These are phyloP conservation scores for Eimeria acervulina DNA, from an alignment of 169 alveolate species.

Conservation along the genomic window DNA sequence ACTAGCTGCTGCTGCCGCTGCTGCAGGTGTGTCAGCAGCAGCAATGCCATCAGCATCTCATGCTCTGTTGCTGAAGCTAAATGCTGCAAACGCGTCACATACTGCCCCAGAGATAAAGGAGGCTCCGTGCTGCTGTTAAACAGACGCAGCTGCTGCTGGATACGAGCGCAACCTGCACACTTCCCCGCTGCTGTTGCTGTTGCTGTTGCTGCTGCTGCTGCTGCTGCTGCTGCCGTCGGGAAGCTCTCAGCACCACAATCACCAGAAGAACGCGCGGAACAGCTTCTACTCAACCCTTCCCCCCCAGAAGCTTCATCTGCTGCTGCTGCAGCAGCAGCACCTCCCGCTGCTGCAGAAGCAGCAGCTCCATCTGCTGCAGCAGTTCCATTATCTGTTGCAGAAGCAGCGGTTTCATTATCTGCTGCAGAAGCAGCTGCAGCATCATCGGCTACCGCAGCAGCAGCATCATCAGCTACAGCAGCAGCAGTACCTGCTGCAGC, in stretches of 20 bases:
- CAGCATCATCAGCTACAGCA: background rate
- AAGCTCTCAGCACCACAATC: background rate
- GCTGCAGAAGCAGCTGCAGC: background rate
- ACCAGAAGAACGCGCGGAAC: background rate
- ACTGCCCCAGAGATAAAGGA: slow-evolving; percentile 36
- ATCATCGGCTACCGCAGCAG: background rate
- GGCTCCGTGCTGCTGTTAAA: slow-evolving; percentile 74
- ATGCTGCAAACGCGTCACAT: slow-evolving; percentile 62
- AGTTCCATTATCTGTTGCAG: background rate
- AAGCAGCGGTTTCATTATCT: background rate
- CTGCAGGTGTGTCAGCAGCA: slow-evolving; percentile 61
- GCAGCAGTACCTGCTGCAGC: background rate
- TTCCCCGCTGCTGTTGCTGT: too few relatives aligned
- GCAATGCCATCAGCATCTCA: slow-evolving; percentile 65
- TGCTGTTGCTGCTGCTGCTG: too few relatives aligned
- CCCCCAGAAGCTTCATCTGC: slow-evolving; percentile 13
- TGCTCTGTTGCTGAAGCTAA: slow-evolving; percentile 62
- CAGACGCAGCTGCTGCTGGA: slow-evolving; percentile 47
- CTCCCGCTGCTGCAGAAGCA: background rate
- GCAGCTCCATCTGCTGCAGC: background rate
- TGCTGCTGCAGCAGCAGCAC: background rate
- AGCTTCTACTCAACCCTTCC: background rate
- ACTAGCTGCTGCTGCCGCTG: slow-evolving; percentile 57
- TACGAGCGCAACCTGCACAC: slow-evolving; percentile 55
- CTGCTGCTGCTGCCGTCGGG: background rate